phyloP scores from a whole-genome alignment of 2,329 filamentous ascomycete species.

The Aspergillus sojae region DNA sequence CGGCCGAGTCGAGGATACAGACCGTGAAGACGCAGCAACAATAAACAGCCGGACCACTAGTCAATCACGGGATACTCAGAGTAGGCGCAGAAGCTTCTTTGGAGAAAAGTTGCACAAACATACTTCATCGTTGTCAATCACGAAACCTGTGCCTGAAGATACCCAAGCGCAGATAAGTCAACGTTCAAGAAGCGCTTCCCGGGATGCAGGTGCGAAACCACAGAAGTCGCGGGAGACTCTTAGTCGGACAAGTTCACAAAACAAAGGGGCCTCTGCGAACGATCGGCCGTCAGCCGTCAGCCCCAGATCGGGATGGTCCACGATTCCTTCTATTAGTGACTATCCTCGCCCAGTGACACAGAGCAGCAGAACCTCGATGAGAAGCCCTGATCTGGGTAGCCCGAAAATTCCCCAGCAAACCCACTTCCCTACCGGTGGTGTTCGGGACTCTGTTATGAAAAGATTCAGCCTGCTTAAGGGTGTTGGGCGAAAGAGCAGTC shows the following conservation, averaged over 20 bases:
- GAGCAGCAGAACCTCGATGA: conserved; percentile 24
- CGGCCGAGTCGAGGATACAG: conserved; percentile 21
- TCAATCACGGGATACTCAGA: conserved; percentile 36
- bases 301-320: conserved; percentile 37
- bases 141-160: conserved; percentile 26
- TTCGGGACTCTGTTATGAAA: conserved; percentile 71
- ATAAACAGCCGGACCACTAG: conserved; percentile 41
- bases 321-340: conserved; percentile 37
- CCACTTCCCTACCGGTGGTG: conserved; percentile 39
- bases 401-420: conserved; percentile 39
- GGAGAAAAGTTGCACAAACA: conserved; percentile 38
- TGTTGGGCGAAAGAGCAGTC: conserved; percentile 69
- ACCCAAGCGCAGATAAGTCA: conserved; percentile 24
- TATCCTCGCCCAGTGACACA: conserved; percentile 39
- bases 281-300: conserved; percentile 20
- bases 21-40: conserved; percentile 40
- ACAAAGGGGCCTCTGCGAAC: conserved; percentile 23
- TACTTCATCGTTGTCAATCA: conserved; percentile 34
- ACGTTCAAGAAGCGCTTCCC: conserved; percentile 31
- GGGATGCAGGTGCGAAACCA: conserved; percentile 29
- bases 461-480: conserved; percentile 73
- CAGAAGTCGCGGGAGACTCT: conserved; percentile 33
- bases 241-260: conserved; percentile 32
- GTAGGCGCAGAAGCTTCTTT: conserved; percentile 46
- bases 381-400: conserved; percentile 23